Percentiles rank a stretch among this genome's conserved stretches.
Evolutionary conservation across 176 grass and related monocot genomes (phyloP).

Genomic region (Elymus sibiricus): DNA sequence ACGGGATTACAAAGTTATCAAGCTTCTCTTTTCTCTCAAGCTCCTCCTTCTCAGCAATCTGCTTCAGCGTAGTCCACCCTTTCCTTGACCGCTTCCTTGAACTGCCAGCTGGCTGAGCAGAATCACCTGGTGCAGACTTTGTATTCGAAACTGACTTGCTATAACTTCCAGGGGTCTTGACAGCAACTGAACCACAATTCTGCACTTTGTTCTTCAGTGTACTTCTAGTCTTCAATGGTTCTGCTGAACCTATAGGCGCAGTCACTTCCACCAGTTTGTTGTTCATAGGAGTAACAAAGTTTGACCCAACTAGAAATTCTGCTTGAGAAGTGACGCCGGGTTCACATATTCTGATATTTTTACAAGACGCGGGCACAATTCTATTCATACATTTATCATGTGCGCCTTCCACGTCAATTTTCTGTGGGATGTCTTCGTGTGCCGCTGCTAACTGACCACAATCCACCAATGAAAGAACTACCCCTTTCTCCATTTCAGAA

Average conservation of each 20-base stretch:
- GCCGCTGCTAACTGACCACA: not conserved
- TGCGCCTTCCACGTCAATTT: too few species aligned
- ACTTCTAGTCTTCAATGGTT: slow-evolving; percentile 15
- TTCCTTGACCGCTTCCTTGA: slow-evolving; percentile 80
- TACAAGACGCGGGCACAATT: not conserved
- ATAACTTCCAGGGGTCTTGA: slow-evolving; percentile 6
- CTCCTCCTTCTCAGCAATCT: slow-evolving; percentile 62
- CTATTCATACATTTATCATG: too few species aligned
- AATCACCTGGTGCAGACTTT: slow-evolving; percentile 16
- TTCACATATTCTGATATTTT: not conserved
- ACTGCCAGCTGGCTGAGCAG: slow-evolving; percentile 12
- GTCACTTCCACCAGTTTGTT: slow-evolving; percentile 10
- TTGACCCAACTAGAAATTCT: not conserved
- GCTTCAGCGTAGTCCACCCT: slow-evolving; percentile 62
- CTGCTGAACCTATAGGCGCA: slow-evolving; percentile 1
- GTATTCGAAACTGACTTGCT: slow-evolving; percentile 3
- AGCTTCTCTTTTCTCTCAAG: slow-evolving; percentile 51
- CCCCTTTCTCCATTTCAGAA: not conserved
- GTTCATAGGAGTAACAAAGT: slow-evolving; percentile 36
- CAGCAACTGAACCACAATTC: slow-evolving; percentile 16
- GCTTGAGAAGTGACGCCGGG: not conserved
- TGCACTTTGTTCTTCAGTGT: slow-evolving; percentile 20
- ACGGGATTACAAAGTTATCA: slow-evolving; percentile 57
- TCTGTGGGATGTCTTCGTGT: too few species aligned
- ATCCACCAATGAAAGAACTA: not conserved